Conservation (phyloP, 1,284 basidiomycete genomes). For the Trichosporon asahii region DNA sequence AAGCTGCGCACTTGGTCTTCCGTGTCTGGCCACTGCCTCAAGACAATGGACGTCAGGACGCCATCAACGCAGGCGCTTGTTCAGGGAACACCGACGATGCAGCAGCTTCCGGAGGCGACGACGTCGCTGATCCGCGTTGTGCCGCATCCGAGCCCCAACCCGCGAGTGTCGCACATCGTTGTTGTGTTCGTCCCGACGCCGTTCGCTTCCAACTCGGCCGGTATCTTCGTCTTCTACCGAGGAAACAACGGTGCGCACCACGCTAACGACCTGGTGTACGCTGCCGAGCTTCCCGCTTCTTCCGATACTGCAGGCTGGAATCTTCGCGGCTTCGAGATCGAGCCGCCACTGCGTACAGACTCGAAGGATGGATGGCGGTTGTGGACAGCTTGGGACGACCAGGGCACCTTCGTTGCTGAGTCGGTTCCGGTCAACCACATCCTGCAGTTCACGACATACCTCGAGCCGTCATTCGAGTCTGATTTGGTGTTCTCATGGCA, state of each 20-base stretch:
- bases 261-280: constrained; percentile 39
- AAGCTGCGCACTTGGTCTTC: constrained; percentile 71
- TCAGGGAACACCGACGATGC: background rate
- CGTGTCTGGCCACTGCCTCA: constrained; percentile 43
- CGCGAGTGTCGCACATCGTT: constrained; percentile 45
- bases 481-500: constrained; percentile 42
- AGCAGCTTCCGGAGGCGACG: constrained; percentile 18
- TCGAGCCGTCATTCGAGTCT: constrained; percentile 25
- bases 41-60: constrained; percentile 44
- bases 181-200: constrained; percentile 47
- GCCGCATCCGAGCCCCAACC: constrained; percentile 33
- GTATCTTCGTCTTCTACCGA: constrained; percentile 50
- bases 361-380: constrained; percentile 47
- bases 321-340: constrained; percentile 51
- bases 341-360: constrained; percentile 32
- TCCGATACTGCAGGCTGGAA: constrained; percentile 31
- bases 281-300: constrained; percentile 39
- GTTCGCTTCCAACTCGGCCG: constrained; percentile 33
- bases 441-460: constrained; percentile 41
- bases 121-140: constrained; percentile 43
- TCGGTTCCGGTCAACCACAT: constrained; percentile 37
- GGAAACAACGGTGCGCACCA: constrained; percentile 30
- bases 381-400: constrained; percentile 52
- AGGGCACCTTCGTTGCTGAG: constrained; percentile 31
- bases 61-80: constrained; percentile 18